A percentile compares a stretch with the other conserved stretches of the same genome.
Evolutionary conservation across 1,139 yeast species (phyloP).

Genomic region (Meyerozyma carpophila): DNA sequence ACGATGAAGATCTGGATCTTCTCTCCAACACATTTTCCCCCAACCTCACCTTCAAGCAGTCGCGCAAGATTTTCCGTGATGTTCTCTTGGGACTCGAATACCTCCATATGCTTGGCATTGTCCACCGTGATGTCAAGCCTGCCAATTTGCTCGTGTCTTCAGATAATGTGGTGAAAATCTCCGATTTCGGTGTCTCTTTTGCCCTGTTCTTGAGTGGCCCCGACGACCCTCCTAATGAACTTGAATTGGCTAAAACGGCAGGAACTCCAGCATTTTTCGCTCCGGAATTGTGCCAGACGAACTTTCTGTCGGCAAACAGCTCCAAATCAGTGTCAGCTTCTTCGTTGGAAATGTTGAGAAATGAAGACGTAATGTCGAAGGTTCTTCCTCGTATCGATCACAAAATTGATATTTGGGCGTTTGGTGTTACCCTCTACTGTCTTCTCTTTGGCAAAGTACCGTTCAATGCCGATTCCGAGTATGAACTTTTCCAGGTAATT

Average conservation of each 20-base stretch:
- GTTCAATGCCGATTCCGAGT: constrained; percentile 85
- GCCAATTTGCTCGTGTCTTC: constrained; percentile 78
- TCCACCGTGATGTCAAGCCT: constrained; percentile 96
- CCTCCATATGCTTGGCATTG: constrained; percentile 86
- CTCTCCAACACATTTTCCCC: constrained; percentile 48
- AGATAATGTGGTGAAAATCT: constrained; percentile 77
- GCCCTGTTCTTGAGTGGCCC: constrained; percentile 58
- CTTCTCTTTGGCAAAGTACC: constrained; percentile 85
- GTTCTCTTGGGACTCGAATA: constrained; percentile 89
- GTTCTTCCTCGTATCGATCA: constrained; percentile 51
- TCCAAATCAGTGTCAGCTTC: constrained; percentile 14
- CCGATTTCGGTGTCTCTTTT: constrained; percentile 96
- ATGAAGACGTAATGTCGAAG: constrained; percentile 16
- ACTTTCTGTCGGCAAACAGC: constrained; percentile 11
- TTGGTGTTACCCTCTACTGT: constrained; percentile 90
- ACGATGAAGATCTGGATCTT: constrained; percentile 32
- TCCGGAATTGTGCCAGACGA: constrained; percentile 65
- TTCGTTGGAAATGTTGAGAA: constrained; percentile 19
- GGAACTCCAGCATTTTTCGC: constrained; percentile 89
- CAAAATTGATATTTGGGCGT: constrained; percentile 93
- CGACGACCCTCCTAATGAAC: constrained; percentile 52
- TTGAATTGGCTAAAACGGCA: constrained; percentile 84
- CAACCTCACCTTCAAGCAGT: constrained; percentile 56
- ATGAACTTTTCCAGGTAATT: constrained; percentile 79
- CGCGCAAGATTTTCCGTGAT: constrained; percentile 74